Evolutionary conservation across 306 rosid genomes (phyloP).

Genomic region (Trichosanthes truncata): DNA sequence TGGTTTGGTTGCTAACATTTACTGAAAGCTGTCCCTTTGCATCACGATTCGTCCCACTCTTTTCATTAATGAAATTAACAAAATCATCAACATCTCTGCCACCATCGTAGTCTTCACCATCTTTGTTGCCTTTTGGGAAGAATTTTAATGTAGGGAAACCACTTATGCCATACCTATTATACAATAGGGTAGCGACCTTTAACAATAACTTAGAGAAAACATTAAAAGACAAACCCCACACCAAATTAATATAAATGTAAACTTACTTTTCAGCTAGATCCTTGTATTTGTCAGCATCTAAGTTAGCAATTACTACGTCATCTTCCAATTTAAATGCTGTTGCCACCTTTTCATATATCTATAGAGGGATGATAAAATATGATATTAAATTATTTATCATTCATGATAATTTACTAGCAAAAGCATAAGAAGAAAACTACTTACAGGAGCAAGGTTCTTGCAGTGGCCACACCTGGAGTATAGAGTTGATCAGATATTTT

Average conservation of each 20-base stretch:
- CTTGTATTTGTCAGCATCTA: conserved; percentile 66
- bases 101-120: conserved; percentile 66
- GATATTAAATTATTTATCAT: not conserved
- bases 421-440: conserved; percentile 12
- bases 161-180: conserved; percentile 60
- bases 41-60: conserved; percentile 68
- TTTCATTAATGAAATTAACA: conserved; percentile 64
- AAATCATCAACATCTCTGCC: conserved; percentile 74
- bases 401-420: not conserved
- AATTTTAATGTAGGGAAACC: conserved; percentile 76
- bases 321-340: conserved; percentile 59
- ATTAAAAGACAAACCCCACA: not conserved
- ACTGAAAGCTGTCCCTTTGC: conserved; percentile 62
- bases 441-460: conserved; percentile 85
- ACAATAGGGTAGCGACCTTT: not conserved
- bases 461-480: conserved; percentile 88
- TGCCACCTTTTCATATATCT: conserved; percentile 86
- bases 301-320: conserved; percentile 60
- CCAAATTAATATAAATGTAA: not conserved
- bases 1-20: conserved; percentile 28
- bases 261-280: conserved; percentile 79
- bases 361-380: not conserved
- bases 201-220: not conserved
- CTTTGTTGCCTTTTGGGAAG: conserved; percentile 70
- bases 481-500: not conserved